Evolutionary conservation across 306 rosid species (phyloP), one percentile per base, ranked within the genome.

Genomic region (Cicer pinnatifidum): DNA sequence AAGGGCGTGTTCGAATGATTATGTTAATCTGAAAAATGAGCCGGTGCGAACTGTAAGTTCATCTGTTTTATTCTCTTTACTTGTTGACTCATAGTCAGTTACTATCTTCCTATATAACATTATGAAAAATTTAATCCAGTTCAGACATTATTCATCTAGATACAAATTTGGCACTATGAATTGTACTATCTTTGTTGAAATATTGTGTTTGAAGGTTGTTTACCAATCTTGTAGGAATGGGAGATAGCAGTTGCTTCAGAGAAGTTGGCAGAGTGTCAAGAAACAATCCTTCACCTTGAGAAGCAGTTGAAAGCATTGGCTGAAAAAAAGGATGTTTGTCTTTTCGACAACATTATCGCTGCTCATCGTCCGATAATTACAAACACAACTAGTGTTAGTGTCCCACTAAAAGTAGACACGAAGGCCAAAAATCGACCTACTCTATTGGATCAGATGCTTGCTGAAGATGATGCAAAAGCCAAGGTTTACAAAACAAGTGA

Each of bases 181-280:
- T 3, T 28, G 5, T 28, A 28, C 35, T 28, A 28, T 59, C 35
- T 56, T 8, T 8, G 20, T 37, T 59, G 52, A 44, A 58, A 60
- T 62, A 40, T 74, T 54, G 16, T 12, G 61, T 77, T 77, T 37
- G 57, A 72, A 44, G 10, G 20, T 9, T 65, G 73, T 46, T 72
- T 52, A 64, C 60, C 72, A 53, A 75, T 69, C 71, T 69, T 84
- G 79, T 86, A 91, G 98, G 96, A 86, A 20, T 86, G 87, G 94
- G 98, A 91, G 85, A 91, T 91, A 82, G 85, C 92, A 75, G 82
- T 91, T 47, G 98, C 97, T 74, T 88, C 98, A 20, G 97, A 91
- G 81, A 93, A 91, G 84, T 77, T 93, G 82, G 97, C 97, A 4
- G 98, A 93, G 79, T 93, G 98, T 85, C 98, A 93, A 84, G 96